Conservation (phyloP, 768 basidiomycete genomes). For the Cantharellus cinnabarinus region DNA sequence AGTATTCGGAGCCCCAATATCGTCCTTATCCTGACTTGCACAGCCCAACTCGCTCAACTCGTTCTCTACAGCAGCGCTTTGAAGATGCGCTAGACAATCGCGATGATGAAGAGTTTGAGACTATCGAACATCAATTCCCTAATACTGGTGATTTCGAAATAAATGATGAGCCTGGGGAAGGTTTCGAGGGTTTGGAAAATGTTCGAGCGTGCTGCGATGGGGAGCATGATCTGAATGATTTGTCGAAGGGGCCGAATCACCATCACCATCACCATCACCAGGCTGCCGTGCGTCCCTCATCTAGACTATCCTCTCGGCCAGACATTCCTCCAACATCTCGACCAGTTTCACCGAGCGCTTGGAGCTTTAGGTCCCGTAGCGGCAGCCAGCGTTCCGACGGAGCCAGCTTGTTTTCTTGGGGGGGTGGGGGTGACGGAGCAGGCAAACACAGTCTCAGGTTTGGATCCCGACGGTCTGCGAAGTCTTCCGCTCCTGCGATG, state of each 20-base stretch:
- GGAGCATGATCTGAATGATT: constrained; percentile 58
- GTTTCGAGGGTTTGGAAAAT: constrained; percentile 86
- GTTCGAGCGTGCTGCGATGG: constrained; percentile 85
- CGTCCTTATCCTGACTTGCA: constrained; percentile 62
- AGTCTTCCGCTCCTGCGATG: background rate
- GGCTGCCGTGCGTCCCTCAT: background rate
- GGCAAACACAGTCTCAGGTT: constrained; percentile 46
- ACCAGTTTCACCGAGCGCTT: constrained; percentile 51
- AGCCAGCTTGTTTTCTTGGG: constrained; percentile 51
- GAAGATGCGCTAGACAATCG: constrained; percentile 6
- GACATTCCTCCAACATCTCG: constrained; percentile 13
- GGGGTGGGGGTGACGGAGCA: constrained; percentile 23
- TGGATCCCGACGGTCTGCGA: constrained; percentile 40
- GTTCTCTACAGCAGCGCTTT: constrained; percentile 12
- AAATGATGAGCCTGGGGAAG: constrained; percentile 36
- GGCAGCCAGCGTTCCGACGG: constrained; percentile 58
- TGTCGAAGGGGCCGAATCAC: constrained; percentile 16
- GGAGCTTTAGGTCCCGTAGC: constrained; percentile 66
- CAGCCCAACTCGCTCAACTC: constrained; percentile 49
- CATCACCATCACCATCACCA: constrained; percentile 29
- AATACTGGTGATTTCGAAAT: constrained; percentile 61
- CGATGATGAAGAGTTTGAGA: constrained; percentile 20
- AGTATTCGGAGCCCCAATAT: background rate
- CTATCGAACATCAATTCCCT: constrained; percentile 13
- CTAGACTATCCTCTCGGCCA: background rate